phyloP scores from a whole-genome alignment of 1,139 yeast genomes.

The Saccharomycopsis hybrid region DNA sequence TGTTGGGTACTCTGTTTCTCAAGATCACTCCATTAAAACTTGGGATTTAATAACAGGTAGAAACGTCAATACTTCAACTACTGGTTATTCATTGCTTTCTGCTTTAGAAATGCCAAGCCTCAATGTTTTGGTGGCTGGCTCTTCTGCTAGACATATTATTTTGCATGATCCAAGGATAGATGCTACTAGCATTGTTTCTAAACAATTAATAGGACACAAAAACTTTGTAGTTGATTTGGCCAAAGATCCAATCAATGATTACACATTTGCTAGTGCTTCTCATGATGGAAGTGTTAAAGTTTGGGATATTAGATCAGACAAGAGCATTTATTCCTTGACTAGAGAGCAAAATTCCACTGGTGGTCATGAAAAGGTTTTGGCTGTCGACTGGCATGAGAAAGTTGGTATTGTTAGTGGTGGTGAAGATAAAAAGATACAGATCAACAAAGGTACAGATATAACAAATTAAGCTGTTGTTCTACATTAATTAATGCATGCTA shows the following conservation, averaged over 20 bases:
- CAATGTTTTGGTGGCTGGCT: conserved; percentile 80
- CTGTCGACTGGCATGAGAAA: conserved; percentile 74
- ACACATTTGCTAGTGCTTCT: conserved; percentile 82
- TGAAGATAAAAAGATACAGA: conserved; percentile 86
- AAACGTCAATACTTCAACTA: conserved; percentile 79
- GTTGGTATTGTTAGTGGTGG: conserved; percentile 92
- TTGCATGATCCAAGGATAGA: conserved; percentile 79
- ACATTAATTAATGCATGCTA: no score
- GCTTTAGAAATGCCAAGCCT: conserved; percentile 59
- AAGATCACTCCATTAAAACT: conserved; percentile 89
- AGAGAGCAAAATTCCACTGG: conserved; percentile 46
- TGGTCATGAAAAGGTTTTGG: conserved; percentile 62
- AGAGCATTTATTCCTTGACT: conserved; percentile 78
- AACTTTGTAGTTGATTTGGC: conserved; percentile 82
- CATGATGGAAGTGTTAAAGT: conserved; percentile 94
- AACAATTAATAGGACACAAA: conserved; percentile 81
- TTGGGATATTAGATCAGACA: conserved; percentile 91
- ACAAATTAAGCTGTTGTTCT: conserved; percentile 25
- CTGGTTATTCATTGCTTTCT: conserved; percentile 82
- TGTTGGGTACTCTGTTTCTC: conserved; percentile 90
- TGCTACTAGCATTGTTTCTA: conserved; percentile 45
- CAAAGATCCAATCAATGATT: conserved; percentile 66
- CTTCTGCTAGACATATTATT: conserved; percentile 92
- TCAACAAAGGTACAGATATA: conserved; percentile 53
- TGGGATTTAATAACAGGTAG: conserved; percentile 90